phyloP scores from a whole-genome alignment of 31 red algal species.

The Bonnemaisonia californica region DNA sequence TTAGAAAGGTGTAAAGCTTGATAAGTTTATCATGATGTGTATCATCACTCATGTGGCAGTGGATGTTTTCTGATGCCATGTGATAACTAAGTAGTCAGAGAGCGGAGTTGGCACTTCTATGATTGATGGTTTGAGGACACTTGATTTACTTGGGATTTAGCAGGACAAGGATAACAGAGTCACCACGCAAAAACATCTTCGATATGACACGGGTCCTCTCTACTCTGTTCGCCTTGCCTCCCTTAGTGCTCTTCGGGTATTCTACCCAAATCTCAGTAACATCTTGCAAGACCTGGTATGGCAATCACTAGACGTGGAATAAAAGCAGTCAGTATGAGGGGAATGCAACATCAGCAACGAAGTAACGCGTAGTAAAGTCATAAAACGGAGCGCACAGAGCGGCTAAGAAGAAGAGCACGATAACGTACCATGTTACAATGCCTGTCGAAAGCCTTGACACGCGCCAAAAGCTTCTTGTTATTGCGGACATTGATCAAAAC shows the following conservation, averaged over 20 bases:
- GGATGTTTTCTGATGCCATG: no score
- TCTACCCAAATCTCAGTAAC: slow-evolving; percentile 96
- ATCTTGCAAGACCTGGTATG: slow-evolving; percentile 64
- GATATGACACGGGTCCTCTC: slow-evolving; percentile 84
- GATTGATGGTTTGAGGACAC: no score
- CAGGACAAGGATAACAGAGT: slow-evolving; percentile 91
- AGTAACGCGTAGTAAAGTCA: no score
- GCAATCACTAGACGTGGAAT: slow-evolving; percentile 10
- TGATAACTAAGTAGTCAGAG: no score
- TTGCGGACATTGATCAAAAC: slow-evolving; percentile 95
- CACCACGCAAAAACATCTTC: slow-evolving; percentile 97
- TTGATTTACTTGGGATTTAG: slow-evolving; percentile 70
- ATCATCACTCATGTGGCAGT: no score
- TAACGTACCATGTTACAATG: slow-evolving; percentile 98
- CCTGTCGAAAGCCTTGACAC: slow-evolving; percentile 97
- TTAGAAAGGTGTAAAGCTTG: slow-evolving; percentile 1
- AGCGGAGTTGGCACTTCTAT: no score
- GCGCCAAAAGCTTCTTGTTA: slow-evolving; percentile 90
- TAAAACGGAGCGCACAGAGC: no score
- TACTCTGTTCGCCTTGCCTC: slow-evolving; percentile 41
- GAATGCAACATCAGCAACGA: no score
- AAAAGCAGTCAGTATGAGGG: slow-evolving; percentile 27
- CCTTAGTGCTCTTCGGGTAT: slow-evolving; percentile 57
- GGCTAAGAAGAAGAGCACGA: no score
- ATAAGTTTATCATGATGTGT: neutral